Evolutionary conservation across 805 yeast genomes (phyloP).

Genomic region (Gaillardinia entomophila): DNA sequence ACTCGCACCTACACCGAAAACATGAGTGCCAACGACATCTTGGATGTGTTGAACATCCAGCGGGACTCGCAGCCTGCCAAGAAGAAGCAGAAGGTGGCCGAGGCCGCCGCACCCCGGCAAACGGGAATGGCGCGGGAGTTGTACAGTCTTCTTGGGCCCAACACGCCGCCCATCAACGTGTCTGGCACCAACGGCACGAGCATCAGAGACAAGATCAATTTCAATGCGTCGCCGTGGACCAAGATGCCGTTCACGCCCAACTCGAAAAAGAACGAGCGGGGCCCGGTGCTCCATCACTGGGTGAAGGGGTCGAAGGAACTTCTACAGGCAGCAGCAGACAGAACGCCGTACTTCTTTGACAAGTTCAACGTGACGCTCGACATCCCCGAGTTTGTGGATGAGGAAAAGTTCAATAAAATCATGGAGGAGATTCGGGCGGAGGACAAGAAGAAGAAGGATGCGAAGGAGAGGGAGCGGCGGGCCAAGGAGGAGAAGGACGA

Average conservation of each 20-base stretch:
- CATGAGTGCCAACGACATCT: conserved; percentile 48
- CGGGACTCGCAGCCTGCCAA: conserved; percentile 39
- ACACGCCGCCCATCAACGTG: conserved; percentile 73
- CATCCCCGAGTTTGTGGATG: conserved; percentile 61
- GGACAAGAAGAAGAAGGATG: conserved; percentile 7
- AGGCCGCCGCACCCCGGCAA: conserved; percentile 18
- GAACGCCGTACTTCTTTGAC: conserved; percentile 58
- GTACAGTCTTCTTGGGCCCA: conserved; percentile 83
- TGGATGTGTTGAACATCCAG: conserved; percentile 71
- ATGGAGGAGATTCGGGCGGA: conserved; percentile 34
- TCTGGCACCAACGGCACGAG: conserved; percentile 27
- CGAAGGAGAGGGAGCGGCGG: conserved; percentile 9
- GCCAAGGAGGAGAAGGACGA: conserved; percentile 6
- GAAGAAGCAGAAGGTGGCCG: conserved; percentile 32
- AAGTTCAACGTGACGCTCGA: conserved; percentile 66
- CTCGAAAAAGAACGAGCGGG: conserved; percentile 43
- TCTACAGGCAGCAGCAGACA: conserved; percentile 22
- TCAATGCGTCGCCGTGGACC: conserved; percentile 81
- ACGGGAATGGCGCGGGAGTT: conserved; percentile 87
- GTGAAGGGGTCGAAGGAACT: conserved; percentile 62
- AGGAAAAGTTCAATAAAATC: conserved; percentile 50
- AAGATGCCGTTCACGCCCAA: conserved; percentile 55
- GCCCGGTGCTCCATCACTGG: conserved; percentile 70
- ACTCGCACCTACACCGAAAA: too few relatives aligned
- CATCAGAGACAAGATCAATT: conserved; percentile 60